Conservation (phyloP, 192 early-diverging fungal genomes). For the Allomyces macrogynus region DNA sequence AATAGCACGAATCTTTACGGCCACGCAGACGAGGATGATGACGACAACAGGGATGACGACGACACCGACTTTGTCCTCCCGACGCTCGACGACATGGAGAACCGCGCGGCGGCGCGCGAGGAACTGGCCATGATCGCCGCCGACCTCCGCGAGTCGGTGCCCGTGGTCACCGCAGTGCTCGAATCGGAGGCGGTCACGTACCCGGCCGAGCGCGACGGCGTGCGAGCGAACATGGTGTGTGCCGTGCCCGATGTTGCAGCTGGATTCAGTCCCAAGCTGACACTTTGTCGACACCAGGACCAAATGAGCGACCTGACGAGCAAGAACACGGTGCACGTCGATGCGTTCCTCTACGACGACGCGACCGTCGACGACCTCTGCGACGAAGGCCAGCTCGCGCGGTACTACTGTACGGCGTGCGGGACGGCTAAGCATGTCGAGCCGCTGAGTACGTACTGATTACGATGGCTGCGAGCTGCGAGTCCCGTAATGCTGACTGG, state of each 20-base stretch:
- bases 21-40: conserved; percentile 11
- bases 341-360: conserved; percentile 32
- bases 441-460: conserved; percentile 15
- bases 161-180: conserved; percentile 29
- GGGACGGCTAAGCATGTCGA: conserved; percentile 16
- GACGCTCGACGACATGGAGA: conserved; percentile 3
- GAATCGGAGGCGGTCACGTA: conserved; percentile 23
- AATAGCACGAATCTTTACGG: conserved; percentile 6
- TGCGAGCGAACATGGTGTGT: background rate
- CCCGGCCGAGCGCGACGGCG: conserved; percentile 18
- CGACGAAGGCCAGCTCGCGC: conserved; percentile 25
- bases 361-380: conserved; percentile 37
- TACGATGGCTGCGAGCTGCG: too few relatives aligned
- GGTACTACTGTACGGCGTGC: conserved; percentile 32
- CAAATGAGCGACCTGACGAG: conserved; percentile 27
- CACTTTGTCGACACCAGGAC: background rate
- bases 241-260: background rate
- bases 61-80: conserved; percentile 3
- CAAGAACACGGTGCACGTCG: conserved; percentile 34
- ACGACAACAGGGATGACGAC: conserved; percentile 1
- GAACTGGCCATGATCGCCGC: conserved; percentile 26
- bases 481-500: background rate
- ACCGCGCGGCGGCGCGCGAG: conserved; percentile 6
- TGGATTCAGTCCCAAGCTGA: background rate
- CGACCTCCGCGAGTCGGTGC: conserved; percentile 24